phyloP scores from a whole-genome alignment of 805 yeast genomes.

The Kluyveromyces wickerhamii region DNA sequence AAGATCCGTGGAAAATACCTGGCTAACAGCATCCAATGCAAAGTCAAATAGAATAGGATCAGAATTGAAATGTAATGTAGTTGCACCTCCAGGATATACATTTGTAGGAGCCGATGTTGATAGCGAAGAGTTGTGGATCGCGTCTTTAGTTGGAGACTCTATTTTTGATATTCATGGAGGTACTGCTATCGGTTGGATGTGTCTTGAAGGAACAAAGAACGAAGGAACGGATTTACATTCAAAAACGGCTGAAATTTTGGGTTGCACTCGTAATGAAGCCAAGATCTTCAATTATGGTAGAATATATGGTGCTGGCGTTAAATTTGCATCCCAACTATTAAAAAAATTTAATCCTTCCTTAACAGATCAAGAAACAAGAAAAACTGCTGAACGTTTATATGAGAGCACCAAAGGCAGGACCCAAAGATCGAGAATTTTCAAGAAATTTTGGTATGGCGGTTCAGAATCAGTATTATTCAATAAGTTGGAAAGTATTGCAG shows the following conservation, averaged over 20 bases:
- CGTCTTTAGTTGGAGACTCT: slow-evolving; percentile 89
- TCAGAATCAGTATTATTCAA: slow-evolving; percentile 90
- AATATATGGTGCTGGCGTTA: slow-evolving; percentile 94
- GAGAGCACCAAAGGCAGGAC: slow-evolving; percentile 73
- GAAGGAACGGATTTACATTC: slow-evolving; percentile 95
- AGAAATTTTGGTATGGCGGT: slow-evolving; percentile 71
- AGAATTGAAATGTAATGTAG: slow-evolving; percentile 78
- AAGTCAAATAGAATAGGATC: slow-evolving; percentile 82
- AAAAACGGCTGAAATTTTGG: slow-evolving; percentile 82
- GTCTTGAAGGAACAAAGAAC: slow-evolving; percentile 86
- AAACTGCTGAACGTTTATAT: slow-evolving; percentile 61
- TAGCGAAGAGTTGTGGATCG: slow-evolving; percentile 97
- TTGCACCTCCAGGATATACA: slow-evolving; percentile 82
- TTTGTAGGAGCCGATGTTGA: slow-evolving; percentile 99
- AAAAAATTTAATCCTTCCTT: slow-evolving; percentile 74
- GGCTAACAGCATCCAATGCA: slow-evolving; percentile 97
- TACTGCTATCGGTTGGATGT: slow-evolving; percentile 98
- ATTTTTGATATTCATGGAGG: slow-evolving; percentile 87
- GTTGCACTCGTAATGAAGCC: slow-evolving; percentile 86
- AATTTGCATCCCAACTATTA: slow-evolving; percentile 76
- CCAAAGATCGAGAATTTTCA: slow-evolving; percentile 27
- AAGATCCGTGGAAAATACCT: slow-evolving; percentile 92
- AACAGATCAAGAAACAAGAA: slow-evolving; percentile 56
- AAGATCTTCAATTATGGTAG: slow-evolving; percentile 94
- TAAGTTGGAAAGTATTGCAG: slow-evolving; percentile 78